A percentile compares a stretch with the other conserved stretches of the same genome.
Evolutionary conservation across 2,329 filamentous ascomycete species (phyloP).

Genomic region (Ophiostoma tasmaniense): DNA sequence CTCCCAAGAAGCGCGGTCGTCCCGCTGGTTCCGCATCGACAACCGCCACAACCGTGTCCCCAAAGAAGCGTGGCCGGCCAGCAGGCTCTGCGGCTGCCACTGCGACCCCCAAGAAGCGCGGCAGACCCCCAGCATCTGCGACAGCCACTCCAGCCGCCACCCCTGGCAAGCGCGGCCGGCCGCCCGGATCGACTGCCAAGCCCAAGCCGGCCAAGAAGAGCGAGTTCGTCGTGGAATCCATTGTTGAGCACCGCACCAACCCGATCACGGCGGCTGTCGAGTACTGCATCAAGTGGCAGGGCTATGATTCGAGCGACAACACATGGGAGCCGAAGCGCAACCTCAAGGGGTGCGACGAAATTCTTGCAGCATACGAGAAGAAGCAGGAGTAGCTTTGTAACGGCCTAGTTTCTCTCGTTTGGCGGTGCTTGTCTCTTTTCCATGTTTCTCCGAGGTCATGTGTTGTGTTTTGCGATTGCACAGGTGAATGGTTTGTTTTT

Average conservation of each 20-base stretch:
- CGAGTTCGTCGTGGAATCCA: slow-evolving; percentile 41
- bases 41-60: not conserved
- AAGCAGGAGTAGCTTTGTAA: not conserved
- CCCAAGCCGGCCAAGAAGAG: slow-evolving; percentile 15
- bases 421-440: not conserved
- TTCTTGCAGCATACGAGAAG: slow-evolving; percentile 33
- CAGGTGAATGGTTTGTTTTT: not conserved
- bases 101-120: not conserved
- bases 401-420: not conserved
- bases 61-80: not conserved
- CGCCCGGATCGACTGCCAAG: slow-evolving; percentile 9
- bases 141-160: slow-evolving; percentile 2
- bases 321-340: slow-evolving; percentile 47
- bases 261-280: slow-evolving; percentile 31
- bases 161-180: slow-evolving; percentile 3
- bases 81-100: slow-evolving; percentile 3
- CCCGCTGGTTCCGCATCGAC: not conserved
- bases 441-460: not conserved
- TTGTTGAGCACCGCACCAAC: slow-evolving; percentile 35
- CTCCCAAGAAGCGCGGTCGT: not conserved
- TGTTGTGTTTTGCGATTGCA: not conserved
- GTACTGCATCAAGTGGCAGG: slow-evolving; percentile 48
- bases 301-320: slow-evolving; percentile 35
- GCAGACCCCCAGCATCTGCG: not conserved
- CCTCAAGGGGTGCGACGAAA: slow-evolving; percentile 31